Conservation (phyloP, 2,329 filamentous ascomycete species). For the Fusarium heterosporum region DNA sequence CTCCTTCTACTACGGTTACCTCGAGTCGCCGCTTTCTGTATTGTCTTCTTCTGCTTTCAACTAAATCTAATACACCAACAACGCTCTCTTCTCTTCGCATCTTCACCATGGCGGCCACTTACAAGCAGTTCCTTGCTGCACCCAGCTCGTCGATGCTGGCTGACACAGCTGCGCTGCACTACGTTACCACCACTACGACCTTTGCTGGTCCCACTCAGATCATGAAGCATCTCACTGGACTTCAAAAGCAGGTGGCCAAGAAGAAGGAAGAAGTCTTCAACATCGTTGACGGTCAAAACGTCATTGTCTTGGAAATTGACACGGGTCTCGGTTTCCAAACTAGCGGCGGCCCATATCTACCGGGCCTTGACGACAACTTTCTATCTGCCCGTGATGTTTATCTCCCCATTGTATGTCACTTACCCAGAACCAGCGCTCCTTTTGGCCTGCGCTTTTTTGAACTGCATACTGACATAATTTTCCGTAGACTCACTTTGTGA, state of each 20-base stretch:
- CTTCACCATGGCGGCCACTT: conserved; percentile 61
- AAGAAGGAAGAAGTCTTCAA: conserved; percentile 82
- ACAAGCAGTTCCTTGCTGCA: conserved; percentile 78
- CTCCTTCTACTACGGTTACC: conserved; percentile 20
- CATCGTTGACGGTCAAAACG: conserved; percentile 76
- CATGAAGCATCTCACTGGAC: conserved; percentile 80
- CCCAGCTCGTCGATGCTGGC: conserved; percentile 73
- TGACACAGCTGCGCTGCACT: conserved; percentile 78
- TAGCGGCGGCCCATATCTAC: conserved; percentile 87
- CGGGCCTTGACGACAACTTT: conserved; percentile 93
- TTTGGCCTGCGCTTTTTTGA: not conserved
- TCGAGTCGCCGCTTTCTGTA: conserved; percentile 23
- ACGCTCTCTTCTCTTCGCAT: conserved; percentile 21
- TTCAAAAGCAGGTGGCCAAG: conserved; percentile 82
- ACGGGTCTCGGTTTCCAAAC: conserved; percentile 84
- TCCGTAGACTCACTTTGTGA: conserved; percentile 84
- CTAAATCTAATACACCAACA: conserved; percentile 11
- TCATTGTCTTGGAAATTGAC: conserved; percentile 85
- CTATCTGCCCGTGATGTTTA: conserved; percentile 82
- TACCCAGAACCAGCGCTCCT: not conserved
- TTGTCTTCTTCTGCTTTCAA: conserved; percentile 5
- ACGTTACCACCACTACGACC: conserved; percentile 87
- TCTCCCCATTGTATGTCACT: conserved; percentile 78
- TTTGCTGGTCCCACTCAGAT: conserved; percentile 79
- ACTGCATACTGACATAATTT: conserved; percentile 20